Base-by-base conservation (phyloP, 371 early-diverging fungal species). In the Furculomyces boomerangus region DNA sequence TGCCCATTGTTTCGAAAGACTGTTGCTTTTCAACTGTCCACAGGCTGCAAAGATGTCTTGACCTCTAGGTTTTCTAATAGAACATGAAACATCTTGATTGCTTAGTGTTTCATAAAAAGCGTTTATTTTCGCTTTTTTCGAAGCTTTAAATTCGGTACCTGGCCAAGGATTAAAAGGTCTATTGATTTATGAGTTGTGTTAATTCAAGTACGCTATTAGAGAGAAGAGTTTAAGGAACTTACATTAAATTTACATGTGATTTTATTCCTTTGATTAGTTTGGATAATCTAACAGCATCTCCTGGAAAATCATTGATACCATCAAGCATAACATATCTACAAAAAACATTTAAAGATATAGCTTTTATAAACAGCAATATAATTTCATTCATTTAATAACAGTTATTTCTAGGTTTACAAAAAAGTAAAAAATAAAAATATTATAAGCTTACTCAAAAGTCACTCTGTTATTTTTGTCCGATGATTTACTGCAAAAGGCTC, bases 241-340 rank as follows among this genome's bases (percentile, higher is more conserved):
- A 75, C 77, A 90, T 88, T 39, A 90, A 61, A 60, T 90, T 91
- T 24, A 91, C 84, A 63, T 87, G 88, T 1, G 84, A 73, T 8
- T 86, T 85, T 3, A 86, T 56, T 28, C 73, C 71, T 26, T 67
- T 71, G 30, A 88, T 57, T 31, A 87, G 57, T 20, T 71, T 60
- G 0, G 74, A 78, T 16, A 90, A 66, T 16, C 76, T 73, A 29
- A 66, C 63, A 20, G 91, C 91, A 52, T 87, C 83, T 2, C 61
- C 59, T 7, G 73, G 48, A 0, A 77, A 73, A 59, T 90, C 91
- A 58, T 90, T 90, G 25, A 88, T 77, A 40, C 74, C 76, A 48
- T 82, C 74, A 50, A 90, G 71, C 89, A 90, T 84, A 27, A 88
- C 86, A 65, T 90, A 89, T n/a, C 50, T 49, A 30, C 2, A 49